Evolutionary conservation across 1,139 yeast genomes (phyloP), one percentile per base, ranked within the genome.

Genomic region (Yamadazyma diddensiae): DNA sequence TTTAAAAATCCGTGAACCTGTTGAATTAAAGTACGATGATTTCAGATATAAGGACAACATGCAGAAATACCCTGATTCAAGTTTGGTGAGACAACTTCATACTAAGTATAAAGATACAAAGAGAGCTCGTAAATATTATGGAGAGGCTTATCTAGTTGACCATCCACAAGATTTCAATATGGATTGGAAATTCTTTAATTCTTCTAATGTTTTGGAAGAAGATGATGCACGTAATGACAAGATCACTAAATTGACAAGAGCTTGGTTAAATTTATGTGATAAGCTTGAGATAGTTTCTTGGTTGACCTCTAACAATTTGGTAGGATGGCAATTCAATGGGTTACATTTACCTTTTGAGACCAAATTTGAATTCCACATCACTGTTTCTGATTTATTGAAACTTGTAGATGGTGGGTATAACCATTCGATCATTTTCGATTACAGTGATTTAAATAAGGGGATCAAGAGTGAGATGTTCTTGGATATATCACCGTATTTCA

Each of bases 291-390:
- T 58, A 5, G 46, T 50, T 18, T 59, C 76, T 5, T 72, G 77
- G 67, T 47, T 73, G 12, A 75, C 73, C 5, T 79, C 73, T 47
- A 74, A 76, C 3, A 58, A 75, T 1, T 50, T 73, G 24, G 50
- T 73, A 28, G 58, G 71, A 10, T 74, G 79, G 79, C 70, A 70
- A 48, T 72, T 77, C 71, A 67, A 73, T 46, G 78, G 78, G 1
- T 46, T 64, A 26, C 62, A 67, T 5, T 69, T 73, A 38, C 79
- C 78, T 3, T 73, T 77, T 73, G 79, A 72, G 49, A 50, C 54
- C 34, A 75, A 70, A 43, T 59, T 70, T 32, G 77, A 70, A 44
- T 76, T 73, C 11, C 78, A 73, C 41, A 63, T 74, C 59, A 75
- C 78, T 5, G 55, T 63, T 24, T 57, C 55, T 34, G 65, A 63